Conservation (phyloP, 2,329 filamentous ascomycete species). For the Diaporthe helianthi region DNA sequence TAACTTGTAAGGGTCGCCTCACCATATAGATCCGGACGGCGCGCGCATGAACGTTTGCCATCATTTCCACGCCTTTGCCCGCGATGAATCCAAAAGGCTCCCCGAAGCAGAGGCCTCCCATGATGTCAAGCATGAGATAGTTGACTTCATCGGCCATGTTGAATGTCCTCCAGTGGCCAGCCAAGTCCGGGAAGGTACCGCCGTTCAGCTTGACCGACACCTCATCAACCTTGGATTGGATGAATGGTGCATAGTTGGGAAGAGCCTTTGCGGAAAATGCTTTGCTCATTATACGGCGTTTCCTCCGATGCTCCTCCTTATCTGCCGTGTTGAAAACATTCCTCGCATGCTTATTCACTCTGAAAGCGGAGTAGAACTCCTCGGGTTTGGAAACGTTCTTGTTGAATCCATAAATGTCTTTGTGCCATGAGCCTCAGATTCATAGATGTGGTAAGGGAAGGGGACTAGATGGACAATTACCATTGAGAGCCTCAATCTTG, state of each 20-base stretch:
- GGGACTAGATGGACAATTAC: neutral
- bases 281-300: neutral
- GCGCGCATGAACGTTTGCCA: neutral
- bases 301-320: neutral
- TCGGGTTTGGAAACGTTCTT: neutral
- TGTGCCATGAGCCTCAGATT: conserved; percentile 41
- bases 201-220: neutral
- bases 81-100: neutral
- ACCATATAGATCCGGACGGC: neutral
- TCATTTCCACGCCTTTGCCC: neutral
- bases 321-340: neutral
- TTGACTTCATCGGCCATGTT: neutral
- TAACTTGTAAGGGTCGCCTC: neutral
- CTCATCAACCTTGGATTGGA: neutral
- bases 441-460: neutral
- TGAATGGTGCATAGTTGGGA: neutral
- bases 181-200: neutral
- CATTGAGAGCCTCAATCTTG: neutral
- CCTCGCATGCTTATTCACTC: neutral
- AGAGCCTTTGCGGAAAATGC: neutral
- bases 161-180: neutral
- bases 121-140: too few species aligned
- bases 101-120: neutral
- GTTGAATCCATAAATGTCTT: neutral
- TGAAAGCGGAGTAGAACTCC: neutral